Base-by-base conservation (phyloP, 352 stramenopile genomes). In the Phytophthora ohioensis region DNA sequence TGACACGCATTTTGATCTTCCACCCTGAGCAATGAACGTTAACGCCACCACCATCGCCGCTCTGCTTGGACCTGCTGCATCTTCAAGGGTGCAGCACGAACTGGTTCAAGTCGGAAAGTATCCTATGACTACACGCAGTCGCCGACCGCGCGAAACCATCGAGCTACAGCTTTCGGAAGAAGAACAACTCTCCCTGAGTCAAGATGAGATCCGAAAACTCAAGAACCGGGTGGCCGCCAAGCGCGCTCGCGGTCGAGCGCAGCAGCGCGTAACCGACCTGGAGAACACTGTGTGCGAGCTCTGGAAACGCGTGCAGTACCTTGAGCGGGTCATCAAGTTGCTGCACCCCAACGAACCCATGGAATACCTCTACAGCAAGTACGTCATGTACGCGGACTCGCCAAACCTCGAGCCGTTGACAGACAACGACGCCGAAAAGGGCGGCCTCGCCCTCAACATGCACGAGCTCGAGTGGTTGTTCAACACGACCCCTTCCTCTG, bases 171-270 rank as follows among this genome's bases (percentile, higher is more conserved):
- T 91, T 13, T 72, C 84, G 2, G 77, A 86, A 54, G 72, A 87
- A 58, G 64, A 82, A n/a, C 66, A 58, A 1, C 54, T 57, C 12
- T 48, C 38, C 6, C 60, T 92, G 35, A 78, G 78, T 73, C 75
- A 76, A 32, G 71, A 78, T 32, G 82, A 92, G 59, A 71, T 92
- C 35, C 79, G 84, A 64, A 86, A 86, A 55, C 78, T 87, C 53
- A 92, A 92, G 67, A 92, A 92, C 69, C 84, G 84, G 6, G 82
- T 92, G 57, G 82, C 84, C 0, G 84, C 84, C 6, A 82, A 83
- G 21, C 79, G 84, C 1, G 83, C 84, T 34, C 80, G 84, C 2
- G 73, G 76, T 43, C 82, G 84, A 10, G 79, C 84, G 5, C 79
- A 90, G 56, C 81, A 87, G 27, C 80, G 84, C 32, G 71, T 82